These are phyloP conservation scores for Ogataea saltuana DNA, from an alignment of 805 yeast species.

Conservation along the genomic window DNA sequence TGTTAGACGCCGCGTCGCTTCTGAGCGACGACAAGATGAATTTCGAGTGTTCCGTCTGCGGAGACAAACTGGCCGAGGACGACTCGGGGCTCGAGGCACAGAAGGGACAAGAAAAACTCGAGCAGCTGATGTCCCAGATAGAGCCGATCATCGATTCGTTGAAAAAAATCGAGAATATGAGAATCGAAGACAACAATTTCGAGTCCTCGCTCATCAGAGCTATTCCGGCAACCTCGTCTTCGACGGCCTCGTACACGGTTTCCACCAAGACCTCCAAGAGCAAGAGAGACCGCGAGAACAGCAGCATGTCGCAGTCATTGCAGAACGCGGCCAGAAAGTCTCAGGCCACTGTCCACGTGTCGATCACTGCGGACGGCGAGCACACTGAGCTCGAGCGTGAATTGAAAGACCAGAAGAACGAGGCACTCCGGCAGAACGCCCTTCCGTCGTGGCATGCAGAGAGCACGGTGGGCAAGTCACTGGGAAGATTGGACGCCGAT, in stretches of 20 bases:
- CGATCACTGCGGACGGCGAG: constrained; percentile 86
- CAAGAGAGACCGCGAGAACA: constrained; percentile 20
- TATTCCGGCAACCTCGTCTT: constrained; percentile 77
- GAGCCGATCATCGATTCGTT: constrained; percentile 84
- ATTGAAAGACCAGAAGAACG: constrained; percentile 67
- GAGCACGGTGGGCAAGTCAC: constrained; percentile 78
- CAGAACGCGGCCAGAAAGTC: constrained; percentile 44
- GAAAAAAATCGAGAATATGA: constrained; percentile 77
- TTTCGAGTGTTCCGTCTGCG: constrained; percentile 85
- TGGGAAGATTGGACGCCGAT: constrained; percentile 59
- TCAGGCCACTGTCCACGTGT: constrained; percentile 87
- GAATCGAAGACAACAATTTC: constrained; percentile 84
- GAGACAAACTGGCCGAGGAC: constrained; percentile 76
- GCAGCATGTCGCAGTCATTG: constrained; percentile 31
- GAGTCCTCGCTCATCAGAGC: constrained; percentile 80
- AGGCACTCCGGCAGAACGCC: constrained; percentile 83
- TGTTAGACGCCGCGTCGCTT: constrained; percentile 83
- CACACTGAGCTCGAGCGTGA: constrained; percentile 60
- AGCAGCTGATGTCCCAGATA: constrained; percentile 82
- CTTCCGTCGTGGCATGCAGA: constrained; percentile 95
- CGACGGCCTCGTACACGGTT: constrained; percentile 69
- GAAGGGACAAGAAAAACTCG: constrained; percentile 77
- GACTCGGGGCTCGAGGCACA: constrained; percentile 82
- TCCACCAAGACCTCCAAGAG: constrained; percentile 41
- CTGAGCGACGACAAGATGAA: constrained; percentile 77